Evolutionary conservation across 306 rosid species (phyloP), one percentile per base, ranked within the genome.

Genomic region (Dryas drummondii): DNA sequence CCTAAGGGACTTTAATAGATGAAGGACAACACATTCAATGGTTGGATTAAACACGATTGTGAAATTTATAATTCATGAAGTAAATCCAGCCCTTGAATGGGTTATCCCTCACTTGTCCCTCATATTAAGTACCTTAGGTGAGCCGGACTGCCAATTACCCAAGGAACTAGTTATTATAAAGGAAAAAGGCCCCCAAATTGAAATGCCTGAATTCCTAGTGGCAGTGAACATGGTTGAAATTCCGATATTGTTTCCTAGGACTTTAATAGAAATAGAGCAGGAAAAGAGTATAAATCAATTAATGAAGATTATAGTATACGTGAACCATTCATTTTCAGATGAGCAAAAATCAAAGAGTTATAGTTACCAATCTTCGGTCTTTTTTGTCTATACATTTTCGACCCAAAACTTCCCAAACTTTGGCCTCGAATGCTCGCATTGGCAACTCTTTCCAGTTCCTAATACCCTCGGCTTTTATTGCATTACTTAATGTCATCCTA

Each of bases 361-460:
- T 60, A 62, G 66, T 84, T 82, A 93, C 97, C 91, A 8, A 3
- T 72, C 17, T 76, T 6, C 98, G 87, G 41, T 91, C 90, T 58
- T 42, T 6, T 44, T 3, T 9, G 4, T 26, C 3, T 6, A 59
- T 19, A 62, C 12, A 27, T 0, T 44, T 10, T 15, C 19, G 17
- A 7, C 93, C 96, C 51, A 89, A 52, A 56, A 5, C 59, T 22
- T 77, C 66, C 98, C 98, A 91, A 27, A 85, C 56, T 71, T 4
- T 66, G 27, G 7, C 42, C 83, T 93, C 97, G 42, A 89, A 91
- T 13, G 0, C 22, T 13, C 5, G 41, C 91, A 89, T 91, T 0
- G 85, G 70, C 62, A 88, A 80, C 46, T 77, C 59, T 46, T 86
- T 87, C 66, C 85, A 47, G 8, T 65, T 84, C 66, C 68, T 75